Base-by-base conservation (phyloP, 495 filamentous ascomycete genomes). In the Cercophora samala region DNA sequence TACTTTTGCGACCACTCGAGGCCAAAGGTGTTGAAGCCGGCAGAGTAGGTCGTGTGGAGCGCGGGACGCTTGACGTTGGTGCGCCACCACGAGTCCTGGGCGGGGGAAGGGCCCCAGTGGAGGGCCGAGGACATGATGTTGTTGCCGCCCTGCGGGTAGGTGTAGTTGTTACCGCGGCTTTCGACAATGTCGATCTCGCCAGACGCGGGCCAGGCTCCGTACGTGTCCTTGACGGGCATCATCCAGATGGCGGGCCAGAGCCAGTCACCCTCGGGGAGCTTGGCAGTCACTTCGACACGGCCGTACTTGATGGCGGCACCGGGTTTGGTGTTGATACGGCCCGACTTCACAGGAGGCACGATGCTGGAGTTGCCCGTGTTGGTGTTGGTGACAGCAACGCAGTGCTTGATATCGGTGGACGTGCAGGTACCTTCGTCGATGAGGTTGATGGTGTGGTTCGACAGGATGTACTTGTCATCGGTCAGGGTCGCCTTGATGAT, bases 171-270 rank as follows among this genome's bases (percentile, higher is more conserved):
- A 58, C 92, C 92, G 52, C 92, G 88, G 62, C 83, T 85, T 77
- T 96, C 92, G 62, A 83, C 78, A 65, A 96, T 89, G 76, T 95
- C 92, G 66, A 96, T 95, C 76, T 96, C 92, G n/a, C 92, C 92
- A 51, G 90, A 92, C 26, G 76, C 75, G 0, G 92, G 92, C 92
- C 92, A 96, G 11, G 82, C 70, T 2, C 92, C 92, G 75, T 93
- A 96, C 4, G 80, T 87, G 46, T 84, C 78, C 32, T 90, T 79
- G 37, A 87, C 85, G 8, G 92, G 92, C 83, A 96, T 83, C 91
- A 96, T 91, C 90, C 92, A 95, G 71, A 96, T 94, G 52, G 91
- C 92, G 23, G 92, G 92, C 92, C 92, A 96, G 24, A 96, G 82
- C 92, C 92, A 96, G 73, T 93, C 91, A 29, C 92, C 92, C 9